Conservation (phyloP, 768 basidiomycete species). For the Hirschioporus abietinus region DNA sequence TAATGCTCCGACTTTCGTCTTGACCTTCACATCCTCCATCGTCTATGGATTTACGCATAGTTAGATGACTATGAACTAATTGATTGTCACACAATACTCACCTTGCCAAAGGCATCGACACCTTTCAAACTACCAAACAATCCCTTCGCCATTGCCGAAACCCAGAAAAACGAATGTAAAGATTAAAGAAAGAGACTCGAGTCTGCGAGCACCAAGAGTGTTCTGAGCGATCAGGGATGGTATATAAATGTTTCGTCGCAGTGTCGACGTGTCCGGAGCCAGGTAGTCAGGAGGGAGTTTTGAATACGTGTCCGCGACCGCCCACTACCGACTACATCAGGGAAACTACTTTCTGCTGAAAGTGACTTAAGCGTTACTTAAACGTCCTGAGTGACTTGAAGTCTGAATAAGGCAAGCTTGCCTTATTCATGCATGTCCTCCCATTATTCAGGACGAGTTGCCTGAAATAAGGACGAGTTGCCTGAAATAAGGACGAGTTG, state of each 20-base stretch:
- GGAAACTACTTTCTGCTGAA: too few species aligned
- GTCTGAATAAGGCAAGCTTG: too few species aligned
- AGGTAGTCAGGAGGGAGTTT: background rate
- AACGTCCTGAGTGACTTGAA: too few species aligned
- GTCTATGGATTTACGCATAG: slow-evolving; percentile 49
- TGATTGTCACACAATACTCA: slow-evolving; percentile 28
- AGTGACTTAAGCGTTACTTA: too few species aligned
- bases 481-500: too few species aligned
- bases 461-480: too few species aligned
- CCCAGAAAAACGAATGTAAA: slow-evolving; percentile 11
- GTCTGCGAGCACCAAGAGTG: background rate
- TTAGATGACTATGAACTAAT: background rate
- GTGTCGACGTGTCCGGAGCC: slow-evolving; percentile 6
- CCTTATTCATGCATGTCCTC: too few species aligned
- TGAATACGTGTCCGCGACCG: background rate
- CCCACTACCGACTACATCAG: background rate
- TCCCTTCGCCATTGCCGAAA: slow-evolving; percentile 63
- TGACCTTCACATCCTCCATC: slow-evolving; percentile 98
- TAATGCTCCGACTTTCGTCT: slow-evolving; percentile 90
- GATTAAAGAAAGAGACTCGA: slow-evolving; percentile 12
- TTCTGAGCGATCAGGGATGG: background rate
- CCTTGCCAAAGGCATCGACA: slow-evolving; percentile 99
- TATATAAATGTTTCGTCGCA: background rate
- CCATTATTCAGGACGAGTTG: too few species aligned
- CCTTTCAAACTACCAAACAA: slow-evolving; percentile 76